These are phyloP conservation scores for Alternaria sp. DNA, from an alignment of 2,329 filamentous ascomycete genomes.

Conservation along the genomic window DNA sequence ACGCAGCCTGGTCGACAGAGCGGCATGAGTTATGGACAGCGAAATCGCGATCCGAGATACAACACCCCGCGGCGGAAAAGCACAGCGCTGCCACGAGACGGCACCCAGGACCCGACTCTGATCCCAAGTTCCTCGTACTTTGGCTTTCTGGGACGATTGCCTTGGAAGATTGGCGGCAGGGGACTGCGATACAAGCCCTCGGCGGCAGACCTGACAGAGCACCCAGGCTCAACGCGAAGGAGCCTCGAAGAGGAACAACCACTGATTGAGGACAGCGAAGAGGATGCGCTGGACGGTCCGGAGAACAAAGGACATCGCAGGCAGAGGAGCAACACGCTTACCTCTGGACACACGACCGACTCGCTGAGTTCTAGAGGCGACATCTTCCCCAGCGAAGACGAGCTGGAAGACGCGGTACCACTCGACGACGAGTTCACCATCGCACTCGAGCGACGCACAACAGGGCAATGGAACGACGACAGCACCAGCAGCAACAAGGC, in stretches of 20 bases:
- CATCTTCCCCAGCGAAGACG: slow-evolving; percentile 89
- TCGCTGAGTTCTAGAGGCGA: slow-evolving; percentile 89
- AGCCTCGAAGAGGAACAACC: slow-evolving; percentile 71
- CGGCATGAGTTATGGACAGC: slow-evolving; percentile 89
- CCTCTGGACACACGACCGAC: slow-evolving; percentile 82
- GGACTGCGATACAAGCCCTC: slow-evolving; percentile 88
- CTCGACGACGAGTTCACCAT: slow-evolving; percentile 92
- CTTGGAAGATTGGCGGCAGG: slow-evolving; percentile 81
- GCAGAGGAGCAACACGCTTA: slow-evolving; percentile 78
- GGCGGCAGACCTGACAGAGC: slow-evolving; percentile 87
- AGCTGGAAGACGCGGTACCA: slow-evolving; percentile 86
- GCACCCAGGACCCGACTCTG: slow-evolving; percentile 77
- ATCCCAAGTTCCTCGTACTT: slow-evolving; percentile 86
- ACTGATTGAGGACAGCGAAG: slow-evolving; percentile 70
- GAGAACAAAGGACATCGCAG: slow-evolving; percentile 56
- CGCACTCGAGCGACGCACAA: slow-evolving; percentile 75
- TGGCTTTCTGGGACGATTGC: slow-evolving; percentile 82
- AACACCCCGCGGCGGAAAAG: slow-evolving; percentile 62
- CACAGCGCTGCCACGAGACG: slow-evolving; percentile 59
- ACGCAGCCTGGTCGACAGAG: slow-evolving; percentile 73
- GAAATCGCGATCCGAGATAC: slow-evolving; percentile 56
- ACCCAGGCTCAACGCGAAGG: slow-evolving; percentile 68
- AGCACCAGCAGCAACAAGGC: slow-evolving; percentile 72
- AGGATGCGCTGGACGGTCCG: slow-evolving; percentile 41
- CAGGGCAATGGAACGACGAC: slow-evolving; percentile 68